Conservation (phyloP, 2,329 filamentous ascomycete species). For the Waltergamsia citrina region DNA sequence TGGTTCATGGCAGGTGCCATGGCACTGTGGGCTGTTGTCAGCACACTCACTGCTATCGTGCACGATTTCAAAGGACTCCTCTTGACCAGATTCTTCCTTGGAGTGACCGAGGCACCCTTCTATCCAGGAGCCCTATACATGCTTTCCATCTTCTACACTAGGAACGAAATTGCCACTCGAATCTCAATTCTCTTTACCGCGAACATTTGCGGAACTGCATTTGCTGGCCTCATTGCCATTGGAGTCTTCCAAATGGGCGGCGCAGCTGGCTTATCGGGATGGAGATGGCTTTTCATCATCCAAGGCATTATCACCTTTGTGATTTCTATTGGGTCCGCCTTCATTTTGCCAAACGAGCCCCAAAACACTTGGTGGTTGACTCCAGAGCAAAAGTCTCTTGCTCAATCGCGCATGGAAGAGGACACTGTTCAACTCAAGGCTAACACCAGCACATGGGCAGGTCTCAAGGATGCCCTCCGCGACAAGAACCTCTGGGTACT, state of each 20-base stretch:
- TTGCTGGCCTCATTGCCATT: constrained; percentile 13
- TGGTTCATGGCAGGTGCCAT: constrained; percentile 21
- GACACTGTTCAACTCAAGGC: constrained; percentile 17
- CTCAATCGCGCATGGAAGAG: constrained; percentile 24
- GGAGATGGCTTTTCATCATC: constrained; percentile 31
- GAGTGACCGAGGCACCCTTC: constrained; percentile 12
- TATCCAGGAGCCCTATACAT: constrained; percentile 20
- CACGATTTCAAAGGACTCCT: constrained; percentile 5
- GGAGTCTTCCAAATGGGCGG: constrained; percentile 11
- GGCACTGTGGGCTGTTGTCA: constrained; percentile 14
- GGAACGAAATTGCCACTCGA: constrained; percentile 13
- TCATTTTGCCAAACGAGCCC: constrained; percentile 17
- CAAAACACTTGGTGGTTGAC: constrained; percentile 27
- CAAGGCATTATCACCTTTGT: constrained; percentile 8
- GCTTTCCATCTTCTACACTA: constrained; percentile 12
- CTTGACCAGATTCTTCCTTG: constrained; percentile 10
- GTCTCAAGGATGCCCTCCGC: constrained; percentile 15
- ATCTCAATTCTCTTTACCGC: constrained; percentile 13
- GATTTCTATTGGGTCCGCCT: constrained; percentile 7
- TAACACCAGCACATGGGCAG: constrained; percentile 7
- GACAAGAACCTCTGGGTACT: constrained; percentile 37
- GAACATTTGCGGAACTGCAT: constrained; percentile 10
- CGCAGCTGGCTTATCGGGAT: constrained; percentile 19
- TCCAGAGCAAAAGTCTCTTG: constrained; percentile 28
- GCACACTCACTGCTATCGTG: constrained; percentile 8